Base-by-base conservation (phyloP, 2,329 filamentous ascomycete species). In the Xylaria sp. region DNA sequence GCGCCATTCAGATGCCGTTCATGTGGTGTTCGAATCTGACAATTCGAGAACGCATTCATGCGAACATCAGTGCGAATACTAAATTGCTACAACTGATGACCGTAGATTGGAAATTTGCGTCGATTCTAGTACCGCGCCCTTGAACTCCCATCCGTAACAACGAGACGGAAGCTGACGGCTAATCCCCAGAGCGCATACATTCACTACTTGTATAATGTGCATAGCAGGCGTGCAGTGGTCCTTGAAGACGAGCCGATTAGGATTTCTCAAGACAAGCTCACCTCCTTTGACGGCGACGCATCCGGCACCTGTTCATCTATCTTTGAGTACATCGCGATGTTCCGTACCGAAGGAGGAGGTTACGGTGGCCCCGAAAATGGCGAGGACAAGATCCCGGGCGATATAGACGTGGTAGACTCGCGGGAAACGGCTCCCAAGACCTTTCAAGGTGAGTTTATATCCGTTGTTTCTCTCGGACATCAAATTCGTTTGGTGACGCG, bases 71-170 rank as follows among this genome's bases (percentile, higher is more conserved):
- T 35, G 60, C 59, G 18, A 67, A 67, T 21, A 40, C 53, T 5
- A 66, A 42, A 40, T 12, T 66, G 29, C 37, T 66, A 40, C 65
- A 63, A 47, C n/a, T 67, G 13, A 63, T 67, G 65, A 35, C 40
- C 2, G 53, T 35, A 16, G 60, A 67, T 63, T 67, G 59, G 65
- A 63, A 67, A 23, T 63, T 59, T 48, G 60, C 60, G 40, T 67
- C 60, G 25, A 29, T 54, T 1, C 27, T 63, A 42, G 65, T 63
- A 67, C 9, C 16, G 1, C 3, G 25, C 13, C 27, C 8, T 25
- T 21, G 1, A 3, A 13, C 27, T 21, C 4, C 1, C 5, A 2
- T 1, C 18, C 13, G 13, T n/a, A 12, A 21, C n/a, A 4, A 40
- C 16, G 16, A 27, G 23, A 37, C 12, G 27, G 13, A 21, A n/a